Conservation (phyloP, 306 rosid species). For the Luffa acutangula region DNA sequence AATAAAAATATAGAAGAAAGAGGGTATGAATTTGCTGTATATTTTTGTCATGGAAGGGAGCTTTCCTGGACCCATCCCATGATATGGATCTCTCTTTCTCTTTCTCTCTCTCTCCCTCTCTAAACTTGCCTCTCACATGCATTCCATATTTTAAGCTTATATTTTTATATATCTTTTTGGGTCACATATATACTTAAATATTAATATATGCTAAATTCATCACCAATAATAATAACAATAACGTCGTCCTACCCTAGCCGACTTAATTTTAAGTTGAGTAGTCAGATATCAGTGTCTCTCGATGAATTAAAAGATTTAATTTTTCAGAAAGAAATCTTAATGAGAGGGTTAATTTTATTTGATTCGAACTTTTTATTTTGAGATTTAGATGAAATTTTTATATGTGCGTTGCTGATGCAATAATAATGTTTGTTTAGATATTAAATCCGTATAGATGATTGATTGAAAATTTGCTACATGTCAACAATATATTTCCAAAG, state of each 20-base stretch:
- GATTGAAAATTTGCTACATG: too few species aligned
- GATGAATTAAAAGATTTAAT: too few species aligned
- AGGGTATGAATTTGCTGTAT: slow-evolving; percentile 15
- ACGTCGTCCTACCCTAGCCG: neutral
- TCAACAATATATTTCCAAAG: too few species aligned
- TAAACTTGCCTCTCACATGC: slow-evolving; percentile 5
- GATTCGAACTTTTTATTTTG: too few species aligned
- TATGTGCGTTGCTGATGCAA: too few species aligned
- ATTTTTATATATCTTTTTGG: neutral
- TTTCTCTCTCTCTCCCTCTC: neutral
- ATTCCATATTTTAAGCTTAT: neutral
- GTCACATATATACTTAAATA: neutral
- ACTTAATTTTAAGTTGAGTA: too few species aligned
- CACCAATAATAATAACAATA: neutral
- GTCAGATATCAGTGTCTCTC: too few species aligned
- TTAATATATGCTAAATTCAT: neutral
- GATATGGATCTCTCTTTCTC: slow-evolving; percentile 3
- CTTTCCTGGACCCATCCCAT: slow-evolving; percentile 33
- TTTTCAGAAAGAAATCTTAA: too few species aligned
- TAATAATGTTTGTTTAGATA: too few species aligned
- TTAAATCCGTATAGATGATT: too few species aligned
- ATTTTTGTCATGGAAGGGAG: slow-evolving; percentile 22
- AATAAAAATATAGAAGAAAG: neutral
- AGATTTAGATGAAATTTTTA: too few species aligned
- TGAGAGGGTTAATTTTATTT: too few species aligned